Conservation (phyloP, 257 asterid genomes). For the Solanum piurae region DNA sequence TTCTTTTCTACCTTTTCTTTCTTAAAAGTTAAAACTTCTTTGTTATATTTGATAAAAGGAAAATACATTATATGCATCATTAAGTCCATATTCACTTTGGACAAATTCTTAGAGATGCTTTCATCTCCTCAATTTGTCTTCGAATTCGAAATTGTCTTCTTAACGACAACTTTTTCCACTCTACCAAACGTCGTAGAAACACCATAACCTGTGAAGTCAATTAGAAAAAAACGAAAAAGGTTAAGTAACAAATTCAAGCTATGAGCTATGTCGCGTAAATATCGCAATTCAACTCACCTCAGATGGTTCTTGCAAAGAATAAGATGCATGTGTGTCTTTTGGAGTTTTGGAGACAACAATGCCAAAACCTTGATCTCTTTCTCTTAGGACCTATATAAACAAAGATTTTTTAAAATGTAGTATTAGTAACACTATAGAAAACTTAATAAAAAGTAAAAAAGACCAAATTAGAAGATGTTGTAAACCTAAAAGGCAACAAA, state of each 20-base stretch:
- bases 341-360: conserved; percentile 81
- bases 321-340: conserved; percentile 73
- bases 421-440: background rate
- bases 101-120: conserved; percentile 16
- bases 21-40: background rate
- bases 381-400: conserved; percentile 44
- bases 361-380: conserved; percentile 82
- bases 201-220: conserved; percentile 51
- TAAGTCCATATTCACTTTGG: background rate
- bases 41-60: conserved; percentile 3
- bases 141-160: conserved; percentile 32
- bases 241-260: background rate
- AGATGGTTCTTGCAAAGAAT: conserved; percentile 79
- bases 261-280: background rate
- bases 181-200: conserved; percentile 59
- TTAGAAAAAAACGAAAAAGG: background rate
- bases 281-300: conserved; percentile 37
- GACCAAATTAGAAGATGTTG: background rate
- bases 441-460: background rate
- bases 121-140: conserved; percentile 38
- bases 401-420: background rate
- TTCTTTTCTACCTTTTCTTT: background rate
- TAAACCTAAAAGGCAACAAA: background rate
- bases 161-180: conserved; percentile 42
- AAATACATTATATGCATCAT: conserved; percentile 14